Evolutionary conservation across 208 protist genomes (phyloP), one percentile per base, ranked within the genome.

Genomic region (Strigomonas oncopelti): DNA sequence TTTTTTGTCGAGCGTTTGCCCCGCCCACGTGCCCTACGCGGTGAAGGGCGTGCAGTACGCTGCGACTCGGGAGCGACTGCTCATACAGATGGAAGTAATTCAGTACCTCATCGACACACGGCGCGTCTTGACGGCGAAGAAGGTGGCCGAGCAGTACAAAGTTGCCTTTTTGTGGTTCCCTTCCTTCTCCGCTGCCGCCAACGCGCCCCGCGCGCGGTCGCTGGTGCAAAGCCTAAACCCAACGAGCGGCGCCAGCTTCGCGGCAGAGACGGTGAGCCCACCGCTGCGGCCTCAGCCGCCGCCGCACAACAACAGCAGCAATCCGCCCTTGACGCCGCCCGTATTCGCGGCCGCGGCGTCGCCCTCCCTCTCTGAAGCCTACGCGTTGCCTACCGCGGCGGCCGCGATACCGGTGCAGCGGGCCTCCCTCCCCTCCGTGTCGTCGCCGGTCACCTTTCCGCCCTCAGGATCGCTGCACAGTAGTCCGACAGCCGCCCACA

Each of bases 151-250:
- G 4, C 61, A 69, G 42, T 95, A 95, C 77, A 69, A 69, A 11
- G 72, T 95, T 22, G 85, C 89, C 0, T 63, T 84, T 20, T 72
- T 85, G 71, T 90, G 81, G 83, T 95, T 95, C 64, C 86, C 89
- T 27, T 74, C 58, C n/a, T 73, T 94, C 0, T 38, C 25, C 18
- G 48, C 27, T 5, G 52, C 36, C 13, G 42, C 9, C 1, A n/a
- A 14, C 42, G 52, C 25, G 11, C 9, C 13, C 13, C 16, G 42
- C 42, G 16, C 42, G 1, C 42, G 42, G 9, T 48, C 42, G 42
- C 42, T 20, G 42, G 5, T 14, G 42, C 42, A 48, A 1, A 48
- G 16, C 42, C 34, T 38, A 3, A 38, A 38, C 34, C 34, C 34
- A 3, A 38, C 34, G 34, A 38, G 9, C 9, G 34, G 34, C 9